Evolutionary conservation across 2,329 filamentous ascomycete genomes (phyloP).

Genomic region (Nemania serpens): DNA sequence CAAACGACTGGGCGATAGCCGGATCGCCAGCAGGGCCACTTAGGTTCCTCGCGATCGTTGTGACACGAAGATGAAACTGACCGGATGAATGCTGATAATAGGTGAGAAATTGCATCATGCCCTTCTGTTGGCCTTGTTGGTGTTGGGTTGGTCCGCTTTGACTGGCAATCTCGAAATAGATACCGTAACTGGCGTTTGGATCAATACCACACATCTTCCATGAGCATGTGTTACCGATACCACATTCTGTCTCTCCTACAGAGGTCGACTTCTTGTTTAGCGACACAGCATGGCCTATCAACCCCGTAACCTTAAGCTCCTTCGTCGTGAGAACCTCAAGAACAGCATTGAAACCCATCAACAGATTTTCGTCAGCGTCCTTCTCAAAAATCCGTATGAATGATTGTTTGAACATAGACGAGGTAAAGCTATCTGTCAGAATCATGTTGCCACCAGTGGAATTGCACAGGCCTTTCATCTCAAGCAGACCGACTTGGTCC

Average conservation of each 20-base stretch:
- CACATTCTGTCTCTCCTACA: constrained; percentile 96
- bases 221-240: constrained; percentile 96
- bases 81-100: constrained; percentile 98
- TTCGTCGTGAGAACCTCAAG: constrained; percentile 96
- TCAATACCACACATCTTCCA: constrained; percentile 99
- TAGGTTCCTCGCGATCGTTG: constrained; percentile 87
- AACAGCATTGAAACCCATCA: constrained; percentile 98
- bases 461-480: constrained; percentile 98
- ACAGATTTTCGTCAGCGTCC: constrained; percentile 88
- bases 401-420: constrained; percentile 99
- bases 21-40: constrained; percentile 94
- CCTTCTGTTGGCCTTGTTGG: constrained; percentile 85
- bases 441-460: constrained; percentile 98
- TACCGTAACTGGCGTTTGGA: constrained; percentile 87
- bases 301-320: constrained; percentile 94
- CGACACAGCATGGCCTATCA: constrained; percentile 95
- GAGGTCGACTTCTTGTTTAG: constrained; percentile 98
- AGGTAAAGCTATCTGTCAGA: constrained; percentile 95
- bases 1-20: constrained; percentile 93
- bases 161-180: constrained; percentile 97
- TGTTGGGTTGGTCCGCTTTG: constrained; percentile 86
- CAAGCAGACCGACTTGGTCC: constrained; percentile 93
- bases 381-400: constrained; percentile 98
- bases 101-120: constrained; percentile 96
- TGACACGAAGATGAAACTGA: constrained; percentile 94